Evolutionary conservation across 108 stramenopile genomes (phyloP), one percentile per base, ranked within the genome.

Genomic region (Nitzschia sp.): DNA sequence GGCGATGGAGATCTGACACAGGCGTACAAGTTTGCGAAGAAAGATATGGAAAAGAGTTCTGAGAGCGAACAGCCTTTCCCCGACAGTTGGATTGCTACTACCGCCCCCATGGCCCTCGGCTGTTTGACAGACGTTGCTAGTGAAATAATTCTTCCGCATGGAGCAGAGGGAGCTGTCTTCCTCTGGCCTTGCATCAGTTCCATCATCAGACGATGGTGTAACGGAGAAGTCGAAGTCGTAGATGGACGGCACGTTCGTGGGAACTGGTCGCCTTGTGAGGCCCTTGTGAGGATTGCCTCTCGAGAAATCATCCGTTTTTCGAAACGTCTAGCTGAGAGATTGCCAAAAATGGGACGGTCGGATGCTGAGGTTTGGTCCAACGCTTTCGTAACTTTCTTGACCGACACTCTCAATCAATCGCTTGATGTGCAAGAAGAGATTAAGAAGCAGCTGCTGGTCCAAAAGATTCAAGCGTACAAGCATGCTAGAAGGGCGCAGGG

Each of bases 21-120:
- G 64, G 93, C 88, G 42, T 80, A 87, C 63, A 79, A 72, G 31
- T 76, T 91, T 49, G 78, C 85, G 17, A 87, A 87, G 57, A 89
- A 87, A 46, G 76, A 77, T 26, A 61, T 61, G 21, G 29, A 46
- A 18, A 33, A 23, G 3, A 48, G 60, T 42, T 53, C 42, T 5
- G 54, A 62, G 6, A 55, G 24, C 21, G 87, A 82, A 35, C 86
- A 94, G 64, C 91, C 91, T 34, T 92, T 95, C 53, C 94, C 93
- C 0, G 85, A 90, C 48, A 94, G 93, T 56, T 95, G 94, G 94
- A 86, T 95, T 61, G 89, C 91, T 21, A 89, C 94, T 61, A 90
- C 94, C 29, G 91, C 88, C 51, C 82, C 91, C 2, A 74, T 88
- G 19, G 91, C 89, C 21, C 69, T 95, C 9, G 94, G 91, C 2